These are phyloP conservation scores for Phialophora chinensis DNA, from an alignment of 2,329 filamentous ascomycete species.

Conservation along the genomic window DNA sequence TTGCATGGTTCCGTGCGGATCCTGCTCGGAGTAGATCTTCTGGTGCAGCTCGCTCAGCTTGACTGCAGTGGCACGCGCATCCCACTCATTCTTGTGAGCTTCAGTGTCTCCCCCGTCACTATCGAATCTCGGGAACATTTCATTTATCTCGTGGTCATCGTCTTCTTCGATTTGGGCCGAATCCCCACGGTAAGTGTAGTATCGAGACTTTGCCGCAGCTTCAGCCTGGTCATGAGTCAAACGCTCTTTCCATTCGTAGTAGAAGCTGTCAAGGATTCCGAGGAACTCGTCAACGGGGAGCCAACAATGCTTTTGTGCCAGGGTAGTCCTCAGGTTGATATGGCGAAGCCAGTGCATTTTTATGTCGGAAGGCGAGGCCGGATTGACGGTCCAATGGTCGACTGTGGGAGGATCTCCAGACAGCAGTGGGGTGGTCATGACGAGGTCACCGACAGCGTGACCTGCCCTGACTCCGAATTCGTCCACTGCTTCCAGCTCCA, in stretches of 20 bases:
- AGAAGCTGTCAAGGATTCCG: conserved; percentile 68
- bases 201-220: conserved; percentile 72
- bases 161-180: conserved; percentile 76
- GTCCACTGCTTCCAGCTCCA: conserved; percentile 44
- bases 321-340: conserved; percentile 11
- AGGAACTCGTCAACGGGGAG: conserved; percentile 19
- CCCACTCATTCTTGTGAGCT: conserved; percentile 41
- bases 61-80: conserved; percentile 63
- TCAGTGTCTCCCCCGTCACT: conserved; percentile 48
- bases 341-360: conserved; percentile 32
- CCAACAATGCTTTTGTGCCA: conserved; percentile 9
- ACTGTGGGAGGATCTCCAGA: conserved; percentile 39
- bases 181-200: conserved; percentile 84
- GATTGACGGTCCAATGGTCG: conserved; percentile 16
- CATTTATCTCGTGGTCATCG: conserved; percentile 74
- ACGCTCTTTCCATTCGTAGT: conserved; percentile 78
- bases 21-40: conserved; percentile 47
- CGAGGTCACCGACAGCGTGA: conserved; percentile 43
- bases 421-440: conserved; percentile 49
- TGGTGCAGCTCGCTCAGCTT: conserved; percentile 67
- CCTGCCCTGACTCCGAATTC: conserved; percentile 27
- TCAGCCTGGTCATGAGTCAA: conserved; percentile 77
- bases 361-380: background rate
- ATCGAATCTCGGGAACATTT: conserved; percentile 80
- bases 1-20: conserved; percentile 43